Evolutionary conservation across 768 basidiomycete species (phyloP), one percentile per base, ranked within the genome.

Genomic region (Leccinum uliginosum): DNA sequence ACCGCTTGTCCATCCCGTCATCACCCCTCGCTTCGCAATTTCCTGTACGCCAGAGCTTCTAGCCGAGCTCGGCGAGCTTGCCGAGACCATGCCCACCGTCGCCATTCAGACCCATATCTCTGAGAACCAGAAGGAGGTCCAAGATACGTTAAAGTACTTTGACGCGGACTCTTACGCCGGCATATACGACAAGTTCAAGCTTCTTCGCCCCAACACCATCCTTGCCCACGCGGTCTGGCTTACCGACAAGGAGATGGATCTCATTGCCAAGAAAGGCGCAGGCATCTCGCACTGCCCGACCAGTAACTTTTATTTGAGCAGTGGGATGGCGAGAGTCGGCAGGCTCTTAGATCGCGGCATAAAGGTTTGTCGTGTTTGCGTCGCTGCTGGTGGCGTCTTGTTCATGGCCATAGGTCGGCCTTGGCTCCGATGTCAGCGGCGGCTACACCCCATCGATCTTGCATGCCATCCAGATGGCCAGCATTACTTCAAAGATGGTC

Each of bases 11-110:
- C 89, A 90, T 55, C 96, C 96, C 5, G 85, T 93, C 65, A 74
- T 98, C 44, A 98, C 96, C 0, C 96, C 96, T 14, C 89, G 96
- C n/a, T 98, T 98, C 70, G 96, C 96, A 23, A 88, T 98, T 57
- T 86, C 91, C 11, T 96, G 93, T 72, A 84, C 93, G 0, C 70
- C 78, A 12, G 74, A 81, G n/a, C 82, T 95, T 29, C 79, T 98
- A 50, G 48, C 66, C 1, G 71, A 74, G 4, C 77, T 98, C 6
- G 85, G 89, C 9, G 29, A 62, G 14, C 67, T 96, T 40, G 88
- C 88, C 0, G 66, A 73, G 21, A 67, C 76, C 3, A 81, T 90
- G 63, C 79, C 84, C 4, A 60, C 72, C 1, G 77, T 98, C 32
- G 80, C 81, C 52, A 89, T 97, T 51, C 96, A 98, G 73, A 98